Base-by-base conservation (phyloP, 2,329 filamentous ascomycete genomes). In the Ceratocystis lukuohia region DNA sequence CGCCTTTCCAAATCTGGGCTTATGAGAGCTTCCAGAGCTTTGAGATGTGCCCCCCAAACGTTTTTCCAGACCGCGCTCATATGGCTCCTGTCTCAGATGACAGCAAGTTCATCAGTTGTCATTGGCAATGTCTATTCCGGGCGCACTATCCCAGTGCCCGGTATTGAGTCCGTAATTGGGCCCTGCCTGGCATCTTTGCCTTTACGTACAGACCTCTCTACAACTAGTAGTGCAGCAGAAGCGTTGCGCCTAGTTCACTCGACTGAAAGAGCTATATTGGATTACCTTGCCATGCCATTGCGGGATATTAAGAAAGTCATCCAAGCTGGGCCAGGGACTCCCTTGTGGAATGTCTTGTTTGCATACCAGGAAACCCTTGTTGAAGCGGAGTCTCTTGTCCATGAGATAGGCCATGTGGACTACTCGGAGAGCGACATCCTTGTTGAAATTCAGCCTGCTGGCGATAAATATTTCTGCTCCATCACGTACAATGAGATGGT, bases 111-210 rank as follows among this genome's bases (percentile, higher is more conserved):
- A 0, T 89, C 96, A 72, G 77, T 92, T 1, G 78, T 86, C 0
- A 82, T 96, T 48, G 92, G 92, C 0, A 87, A 85, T 1, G 89
- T 96, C 3, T 88, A 88, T 12, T 96, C 91, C 8, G 91, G 91
- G 1, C 82, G 92, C 65, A 90, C 88, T 1, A 74, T 91, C n/a
- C 83, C 89, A 0, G 73, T 96, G 1, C 72, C 79, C 3, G 83
- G 80, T 0, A 84, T 96, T 44, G 90, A 96, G 69, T 77, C 82
- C 1, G 82, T 92, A 2, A 78, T 93, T 66, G 92, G 92, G 0
- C 92, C 92, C 8, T 94, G 88, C 71, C 85, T 96, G 63, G 79
- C 86, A 1, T 88, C 89, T 0, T 75, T 94, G 5, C 92, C 92
- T 1, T 77, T 91, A 1, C 81, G 90, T n/a, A 74, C 87, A 3